A percentile compares a stretch with the other conserved stretches of the same genome.
Evolutionary conservation across 2,329 filamentous ascomycete genomes (phyloP).

Genomic region (Alternaria brassicicola): DNA sequence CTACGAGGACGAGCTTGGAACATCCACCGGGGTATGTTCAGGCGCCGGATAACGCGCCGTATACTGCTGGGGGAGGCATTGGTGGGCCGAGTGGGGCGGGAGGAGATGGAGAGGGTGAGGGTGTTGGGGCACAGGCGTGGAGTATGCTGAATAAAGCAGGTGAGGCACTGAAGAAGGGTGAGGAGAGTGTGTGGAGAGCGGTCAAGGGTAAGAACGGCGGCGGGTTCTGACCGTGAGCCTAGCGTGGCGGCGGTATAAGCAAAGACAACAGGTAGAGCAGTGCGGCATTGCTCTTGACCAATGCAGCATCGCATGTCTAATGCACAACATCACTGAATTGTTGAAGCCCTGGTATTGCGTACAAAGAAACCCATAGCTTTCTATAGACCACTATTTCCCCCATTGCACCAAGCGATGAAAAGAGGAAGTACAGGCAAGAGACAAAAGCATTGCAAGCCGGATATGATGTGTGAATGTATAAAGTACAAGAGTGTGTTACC

Average conservation of each 20-base stretch:
- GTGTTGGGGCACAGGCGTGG: slow-evolving; percentile 43
- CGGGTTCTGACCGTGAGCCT: not conserved
- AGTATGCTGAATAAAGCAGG: slow-evolving; percentile 45
- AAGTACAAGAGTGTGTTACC: slow-evolving; percentile 52
- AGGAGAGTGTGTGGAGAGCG: slow-evolving; percentile 46
- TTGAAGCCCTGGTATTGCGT: slow-evolving; percentile 8
- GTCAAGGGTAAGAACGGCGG: slow-evolving; percentile 34
- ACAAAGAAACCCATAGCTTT: slow-evolving; percentile 43
- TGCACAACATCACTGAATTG: not conserved
- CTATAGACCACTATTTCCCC: slow-evolving; percentile 50
- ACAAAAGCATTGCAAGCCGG: slow-evolving; percentile 48
- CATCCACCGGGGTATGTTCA: slow-evolving; percentile 58
- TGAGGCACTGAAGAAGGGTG: slow-evolving; percentile 44
- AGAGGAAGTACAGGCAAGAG: slow-evolving; percentile 41
- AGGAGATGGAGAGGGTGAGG: slow-evolving; percentile 17
- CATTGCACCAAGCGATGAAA: slow-evolving; percentile 46
- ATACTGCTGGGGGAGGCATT: slow-evolving; percentile 51
- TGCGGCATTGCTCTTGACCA: not conserved
- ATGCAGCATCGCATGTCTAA: not conserved
- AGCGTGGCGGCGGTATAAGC: not conserved
- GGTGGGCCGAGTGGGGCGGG: slow-evolving; percentile 32
- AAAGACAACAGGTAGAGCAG: not conserved
- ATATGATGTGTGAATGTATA: slow-evolving; percentile 50
- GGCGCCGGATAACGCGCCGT: slow-evolving; percentile 48
- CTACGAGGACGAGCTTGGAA: slow-evolving; percentile 36